Conservation (phyloP, 2,329 filamentous ascomycete genomes). For the Paracoccidioides brasiliensis region DNA sequence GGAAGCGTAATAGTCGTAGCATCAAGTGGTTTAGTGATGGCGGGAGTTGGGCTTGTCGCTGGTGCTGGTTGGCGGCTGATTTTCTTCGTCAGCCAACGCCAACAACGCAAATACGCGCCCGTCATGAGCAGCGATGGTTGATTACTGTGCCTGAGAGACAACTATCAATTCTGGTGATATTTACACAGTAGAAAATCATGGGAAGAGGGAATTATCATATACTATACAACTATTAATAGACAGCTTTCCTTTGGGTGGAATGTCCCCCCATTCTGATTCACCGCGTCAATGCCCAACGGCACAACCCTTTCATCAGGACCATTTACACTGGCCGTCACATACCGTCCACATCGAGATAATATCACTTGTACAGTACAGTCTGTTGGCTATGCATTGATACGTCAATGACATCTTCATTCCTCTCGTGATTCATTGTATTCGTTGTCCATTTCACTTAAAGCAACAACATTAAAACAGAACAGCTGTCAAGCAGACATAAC, state of each 20-base stretch:
- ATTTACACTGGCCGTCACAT: neutral
- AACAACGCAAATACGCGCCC: neutral
- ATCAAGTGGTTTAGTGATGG: conserved; percentile 3
- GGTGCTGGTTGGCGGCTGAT: neutral
- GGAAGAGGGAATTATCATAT: no score
- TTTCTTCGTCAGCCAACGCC: neutral
- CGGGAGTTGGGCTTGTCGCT: neutral
- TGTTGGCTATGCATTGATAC: neutral
- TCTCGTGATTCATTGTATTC: neutral
- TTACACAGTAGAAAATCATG: no score
- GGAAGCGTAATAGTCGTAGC: neutral
- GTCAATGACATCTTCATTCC: neutral
- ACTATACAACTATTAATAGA: no score
- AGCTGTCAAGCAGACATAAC: neutral
- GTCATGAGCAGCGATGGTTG: neutral
- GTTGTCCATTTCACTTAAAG: neutral
- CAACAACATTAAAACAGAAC: no score
- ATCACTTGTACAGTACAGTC: neutral
- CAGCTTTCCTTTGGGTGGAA: no score
- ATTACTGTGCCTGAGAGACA: neutral
- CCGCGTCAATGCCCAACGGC: neutral
- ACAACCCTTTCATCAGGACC: neutral
- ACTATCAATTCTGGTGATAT: neutral
- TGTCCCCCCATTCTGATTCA: neutral
- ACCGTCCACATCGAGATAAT: neutral